Percentiles rank a stretch among this genome's conserved stretches.
Evolutionary conservation across 345 rosid species (phyloP).

Genomic region (Syzygium aromaticum): DNA sequence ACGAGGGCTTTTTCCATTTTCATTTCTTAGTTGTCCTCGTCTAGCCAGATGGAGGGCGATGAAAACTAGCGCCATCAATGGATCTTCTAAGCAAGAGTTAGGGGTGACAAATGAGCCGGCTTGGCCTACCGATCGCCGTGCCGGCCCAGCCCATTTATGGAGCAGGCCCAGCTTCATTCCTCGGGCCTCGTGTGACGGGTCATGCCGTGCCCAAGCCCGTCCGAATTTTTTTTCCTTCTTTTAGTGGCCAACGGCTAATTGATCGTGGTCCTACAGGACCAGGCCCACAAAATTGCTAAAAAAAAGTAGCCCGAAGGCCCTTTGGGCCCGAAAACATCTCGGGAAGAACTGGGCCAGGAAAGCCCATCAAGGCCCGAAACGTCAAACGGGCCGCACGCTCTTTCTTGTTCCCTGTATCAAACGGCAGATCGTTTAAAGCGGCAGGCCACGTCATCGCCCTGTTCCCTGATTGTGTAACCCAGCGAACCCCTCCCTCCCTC

Average conservation of each 20-base stretch:
- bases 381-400: not conserved
- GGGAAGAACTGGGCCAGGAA: not conserved
- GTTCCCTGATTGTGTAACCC: not conserved
- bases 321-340: not conserved
- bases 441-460: not conserved
- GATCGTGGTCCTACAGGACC: not conserved
- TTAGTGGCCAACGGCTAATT: not conserved
- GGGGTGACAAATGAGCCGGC: too few species aligned
- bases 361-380: not conserved
- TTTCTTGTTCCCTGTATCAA: not conserved
- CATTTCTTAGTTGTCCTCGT: too few species aligned
- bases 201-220: too few species aligned
- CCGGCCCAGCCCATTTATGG: too few species aligned
- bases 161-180: too few species aligned
- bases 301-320: not conserved
- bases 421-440: not conserved
- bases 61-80: too few species aligned
- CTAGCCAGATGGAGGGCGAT: too few species aligned
- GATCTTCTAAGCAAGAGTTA: too few species aligned
- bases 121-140: too few species aligned
- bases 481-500: not conserved
- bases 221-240: too few species aligned
- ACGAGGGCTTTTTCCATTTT: too few species aligned
- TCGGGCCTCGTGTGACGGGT: too few species aligned
- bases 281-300: not conserved